Conservation (phyloP, 2,329 filamentous ascomycete genomes). For the Diaporthe vexans region DNA sequence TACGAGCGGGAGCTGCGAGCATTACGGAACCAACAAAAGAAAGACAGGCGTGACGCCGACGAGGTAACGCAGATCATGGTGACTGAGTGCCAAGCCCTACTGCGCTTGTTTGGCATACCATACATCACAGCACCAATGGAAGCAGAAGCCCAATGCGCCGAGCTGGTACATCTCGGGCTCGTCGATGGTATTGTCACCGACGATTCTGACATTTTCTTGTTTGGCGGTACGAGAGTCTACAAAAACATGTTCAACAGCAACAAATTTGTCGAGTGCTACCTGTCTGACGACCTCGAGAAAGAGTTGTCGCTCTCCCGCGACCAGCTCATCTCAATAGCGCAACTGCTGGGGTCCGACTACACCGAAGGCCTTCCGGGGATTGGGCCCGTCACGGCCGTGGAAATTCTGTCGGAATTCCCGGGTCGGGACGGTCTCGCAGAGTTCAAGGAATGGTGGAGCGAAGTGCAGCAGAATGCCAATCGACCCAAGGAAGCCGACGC, state of each 20-base stretch:
- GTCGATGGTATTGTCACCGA: constrained; percentile 99
- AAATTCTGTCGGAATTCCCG: constrained; percentile 92
- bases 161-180: constrained; percentile 86
- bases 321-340: constrained; percentile 90
- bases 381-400: constrained; percentile 93
- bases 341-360: constrained; percentile 94
- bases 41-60: constrained; percentile 94
- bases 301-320: constrained; percentile 90
- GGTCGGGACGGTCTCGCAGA: constrained; percentile 71
- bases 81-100: constrained; percentile 90
- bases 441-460: constrained; percentile 90
- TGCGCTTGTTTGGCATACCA: constrained; percentile 91
- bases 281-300: constrained; percentile 84
- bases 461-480: constrained; percentile 76
- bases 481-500: constrained; percentile 75
- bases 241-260: constrained; percentile 99
- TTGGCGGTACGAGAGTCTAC: constrained; percentile 95
- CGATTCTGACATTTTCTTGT: constrained; percentile 96
- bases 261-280: constrained; percentile 97
- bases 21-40: constrained; percentile 93
- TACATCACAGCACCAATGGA: constrained; percentile 99
- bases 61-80: constrained; percentile 98
- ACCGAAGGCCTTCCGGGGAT: constrained; percentile 92
- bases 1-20: constrained; percentile 91
- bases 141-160: constrained; percentile 96